A percentile compares a stretch with the other conserved stretches of the same genome.
Conservation (phyloP, 2,329 filamentous ascomycete species). For the Blumeria hordei region DNA sequence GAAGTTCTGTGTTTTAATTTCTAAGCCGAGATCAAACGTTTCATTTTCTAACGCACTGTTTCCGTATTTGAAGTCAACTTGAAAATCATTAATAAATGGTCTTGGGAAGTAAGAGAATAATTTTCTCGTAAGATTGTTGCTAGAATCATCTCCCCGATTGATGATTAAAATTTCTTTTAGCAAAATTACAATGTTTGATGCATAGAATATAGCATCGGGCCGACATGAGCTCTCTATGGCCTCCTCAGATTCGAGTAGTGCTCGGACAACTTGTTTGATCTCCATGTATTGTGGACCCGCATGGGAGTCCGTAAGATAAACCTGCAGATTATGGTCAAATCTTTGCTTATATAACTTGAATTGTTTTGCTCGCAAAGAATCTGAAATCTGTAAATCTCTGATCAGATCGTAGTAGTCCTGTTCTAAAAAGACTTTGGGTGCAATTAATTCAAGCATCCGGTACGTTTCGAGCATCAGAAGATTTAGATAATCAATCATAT, state of each 20-base stretch:
- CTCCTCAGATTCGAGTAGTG: slow-evolving; percentile 2
- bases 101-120: slow-evolving; percentile 15
- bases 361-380: no score
- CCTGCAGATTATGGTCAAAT: no score
- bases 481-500: no score
- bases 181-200: slow-evolving; percentile 20
- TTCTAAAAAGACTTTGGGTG: no score
- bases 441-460: no score
- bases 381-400: no score
- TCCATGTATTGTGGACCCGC: no score
- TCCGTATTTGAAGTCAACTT: slow-evolving; percentile 10
- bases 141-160: slow-evolving; percentile 5
- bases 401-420: no score
- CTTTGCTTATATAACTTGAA: no score
- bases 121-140: slow-evolving; percentile 7
- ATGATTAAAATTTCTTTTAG: slow-evolving; percentile 16
- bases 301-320: no score
- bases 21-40: slow-evolving; percentile 25
- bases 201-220: slow-evolving; percentile 18
- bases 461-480: no score
- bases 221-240: slow-evolving; percentile 11
- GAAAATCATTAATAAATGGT: slow-evolving; percentile 16
- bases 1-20: slow-evolving; percentile 27
- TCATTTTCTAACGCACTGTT: slow-evolving; percentile 18
- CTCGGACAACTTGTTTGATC: not conserved